phyloP scores from a whole-genome alignment of 164 flowering plant species.

The Cinnamomum micranthum region DNA sequence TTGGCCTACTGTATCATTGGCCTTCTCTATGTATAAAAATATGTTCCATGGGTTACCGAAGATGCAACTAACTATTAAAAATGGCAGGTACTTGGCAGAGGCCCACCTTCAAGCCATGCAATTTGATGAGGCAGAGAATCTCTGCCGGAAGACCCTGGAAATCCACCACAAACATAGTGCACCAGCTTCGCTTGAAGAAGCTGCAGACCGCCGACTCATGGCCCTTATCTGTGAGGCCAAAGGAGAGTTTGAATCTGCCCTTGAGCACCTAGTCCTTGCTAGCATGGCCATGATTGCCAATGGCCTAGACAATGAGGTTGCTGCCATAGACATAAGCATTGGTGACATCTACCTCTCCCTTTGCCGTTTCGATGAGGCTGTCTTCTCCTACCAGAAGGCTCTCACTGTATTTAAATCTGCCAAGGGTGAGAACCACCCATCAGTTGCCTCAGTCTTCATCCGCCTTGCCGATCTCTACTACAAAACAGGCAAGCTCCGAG shows the following conservation, averaged over 20 bases:
- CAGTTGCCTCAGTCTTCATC: slow-evolving; percentile 85
- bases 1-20: no score
- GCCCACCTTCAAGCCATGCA: slow-evolving; percentile 98
- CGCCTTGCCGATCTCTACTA: slow-evolving; percentile 91
- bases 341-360: slow-evolving; percentile 86
- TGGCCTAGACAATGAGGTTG: slow-evolving; percentile 88
- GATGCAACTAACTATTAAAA: neutral
- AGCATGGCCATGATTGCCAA: slow-evolving; percentile 96
- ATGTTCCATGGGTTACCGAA: no score
- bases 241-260: slow-evolving; percentile 87
- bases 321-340: slow-evolving; percentile 89
- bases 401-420: slow-evolving; percentile 94
- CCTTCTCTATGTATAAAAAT: no score
- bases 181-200: slow-evolving; percentile 93
- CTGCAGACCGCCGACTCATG: slow-evolving; percentile 96
- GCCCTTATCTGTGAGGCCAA: slow-evolving; percentile 93
- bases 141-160: slow-evolving; percentile 86
- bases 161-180: slow-evolving; percentile 88
- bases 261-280: slow-evolving; percentile 97
- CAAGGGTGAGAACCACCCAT: slow-evolving; percentile 84
- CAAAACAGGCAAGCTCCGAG: slow-evolving; percentile 88
- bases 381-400: slow-evolving; percentile 96
- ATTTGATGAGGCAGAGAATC: slow-evolving; percentile 81
- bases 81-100: slow-evolving; percentile 85
- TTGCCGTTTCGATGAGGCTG: slow-evolving; percentile 89